phyloP scores from a whole-genome alignment of 352 stramenopile species.

The Globisporangium carolinianum region DNA sequence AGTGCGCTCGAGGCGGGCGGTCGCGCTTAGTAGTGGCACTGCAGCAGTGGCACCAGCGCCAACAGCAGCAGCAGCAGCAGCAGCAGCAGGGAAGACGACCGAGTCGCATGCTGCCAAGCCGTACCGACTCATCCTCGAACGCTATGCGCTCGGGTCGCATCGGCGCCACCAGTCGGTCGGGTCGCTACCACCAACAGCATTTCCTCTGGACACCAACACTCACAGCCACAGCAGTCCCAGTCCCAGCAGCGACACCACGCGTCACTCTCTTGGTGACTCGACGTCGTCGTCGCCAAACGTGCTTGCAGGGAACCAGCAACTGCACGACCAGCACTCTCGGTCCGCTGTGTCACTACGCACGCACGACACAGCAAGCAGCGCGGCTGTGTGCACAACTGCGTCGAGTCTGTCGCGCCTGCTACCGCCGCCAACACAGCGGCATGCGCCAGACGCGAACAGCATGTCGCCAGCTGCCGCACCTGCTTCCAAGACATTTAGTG shows the following conservation, averaged over 20 bases:
- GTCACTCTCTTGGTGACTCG: too few species aligned
- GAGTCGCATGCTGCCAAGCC: slow-evolving; percentile 4
- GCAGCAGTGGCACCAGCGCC: not conserved
- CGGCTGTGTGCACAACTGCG: too few species aligned
- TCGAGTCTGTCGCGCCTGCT: too few species aligned
- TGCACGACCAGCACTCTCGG: too few species aligned
- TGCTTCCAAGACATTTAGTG: too few species aligned
- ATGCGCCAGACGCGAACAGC: too few species aligned
- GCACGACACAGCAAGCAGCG: too few species aligned
- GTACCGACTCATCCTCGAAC: slow-evolving; percentile 36
- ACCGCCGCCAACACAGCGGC: too few species aligned
- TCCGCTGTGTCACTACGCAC: too few species aligned
- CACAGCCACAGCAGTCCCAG: not conserved
- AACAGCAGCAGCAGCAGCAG: not conserved
- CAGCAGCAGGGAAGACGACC: not conserved
- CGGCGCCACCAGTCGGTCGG: not conserved
- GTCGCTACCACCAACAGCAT: not conserved
- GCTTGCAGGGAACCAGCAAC: too few species aligned
- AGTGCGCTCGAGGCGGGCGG: slow-evolving; percentile 2
- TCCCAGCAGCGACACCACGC: not conserved
- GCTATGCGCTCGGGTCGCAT: slow-evolving; percentile 20
- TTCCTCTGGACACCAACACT: not conserved
- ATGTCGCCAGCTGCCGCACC: too few species aligned
- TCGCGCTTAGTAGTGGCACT: not conserved
- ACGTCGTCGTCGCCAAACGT: too few species aligned